phyloP scores from a whole-genome alignment of 192 early-diverging fungal genomes.

The Dissophora ornata region DNA sequence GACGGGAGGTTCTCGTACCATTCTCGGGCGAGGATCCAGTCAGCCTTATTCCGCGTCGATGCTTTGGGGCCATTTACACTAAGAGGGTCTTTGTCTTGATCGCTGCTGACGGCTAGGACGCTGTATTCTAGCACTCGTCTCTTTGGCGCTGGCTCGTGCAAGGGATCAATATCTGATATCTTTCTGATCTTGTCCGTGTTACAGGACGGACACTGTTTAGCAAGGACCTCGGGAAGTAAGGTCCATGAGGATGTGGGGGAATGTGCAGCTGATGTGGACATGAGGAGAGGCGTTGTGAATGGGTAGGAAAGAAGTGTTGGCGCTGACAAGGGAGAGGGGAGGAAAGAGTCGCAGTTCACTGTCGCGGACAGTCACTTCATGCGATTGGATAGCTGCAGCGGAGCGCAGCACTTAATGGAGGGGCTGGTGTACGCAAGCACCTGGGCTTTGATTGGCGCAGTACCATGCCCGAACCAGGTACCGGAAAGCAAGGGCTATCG shows the following conservation, averaged over 20 bases:
- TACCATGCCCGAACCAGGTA: too few species aligned
- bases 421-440: too few species aligned
- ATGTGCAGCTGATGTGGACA: background rate
- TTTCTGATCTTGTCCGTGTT: background rate
- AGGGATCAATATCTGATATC: background rate
- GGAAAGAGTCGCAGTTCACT: background rate
- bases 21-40: constrained; percentile 16
- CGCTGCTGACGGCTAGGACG: background rate
- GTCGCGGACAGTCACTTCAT: constrained; percentile 1
- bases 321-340: background rate
- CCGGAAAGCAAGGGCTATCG: too few species aligned
- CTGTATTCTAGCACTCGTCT: constrained; percentile 13
- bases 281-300: background rate
- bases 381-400: constrained; percentile 7
- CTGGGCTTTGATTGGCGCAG: too few species aligned
- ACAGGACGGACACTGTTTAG: constrained; percentile 6
- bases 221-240: constrained; percentile 12
- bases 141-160: constrained; percentile 1
- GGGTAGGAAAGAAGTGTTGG: background rate
- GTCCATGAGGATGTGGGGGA: constrained; percentile 4
- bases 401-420: background rate
- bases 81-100: background rate
- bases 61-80: too few species aligned
- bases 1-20: constrained; percentile 9
- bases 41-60: background rate